These are phyloP conservation scores for Xylariaceae sp. DNA, from an alignment of 2,329 filamentous ascomycete genomes.

Conservation along the genomic window DNA sequence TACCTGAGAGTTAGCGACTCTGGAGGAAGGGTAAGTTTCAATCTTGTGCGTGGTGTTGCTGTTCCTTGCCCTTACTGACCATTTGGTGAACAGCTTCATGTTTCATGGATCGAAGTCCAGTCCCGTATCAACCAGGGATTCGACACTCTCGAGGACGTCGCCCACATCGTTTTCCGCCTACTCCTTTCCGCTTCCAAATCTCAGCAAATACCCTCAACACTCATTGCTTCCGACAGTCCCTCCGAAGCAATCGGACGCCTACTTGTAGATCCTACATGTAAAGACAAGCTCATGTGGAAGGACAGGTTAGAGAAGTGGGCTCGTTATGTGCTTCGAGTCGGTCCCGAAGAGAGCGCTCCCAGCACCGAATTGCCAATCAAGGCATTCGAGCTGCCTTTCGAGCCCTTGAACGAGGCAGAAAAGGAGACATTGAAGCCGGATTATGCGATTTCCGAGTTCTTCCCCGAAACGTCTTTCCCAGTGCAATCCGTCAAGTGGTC, in stretches of 20 bases:
- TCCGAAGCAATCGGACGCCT: constrained; percentile 27
- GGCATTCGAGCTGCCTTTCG: constrained; percentile 21
- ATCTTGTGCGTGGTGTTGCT: neutral
- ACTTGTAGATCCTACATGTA: constrained; percentile 28
- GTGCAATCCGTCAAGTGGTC: constrained; percentile 25
- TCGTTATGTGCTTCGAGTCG: constrained; percentile 28
- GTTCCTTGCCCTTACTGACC: neutral
- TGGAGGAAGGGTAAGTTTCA: constrained; percentile 23
- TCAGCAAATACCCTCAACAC: constrained; percentile 19
- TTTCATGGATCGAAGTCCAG: constrained; percentile 40
- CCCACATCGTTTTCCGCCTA: constrained; percentile 44
- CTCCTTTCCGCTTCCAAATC: constrained; percentile 35
- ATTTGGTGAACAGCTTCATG: constrained; percentile 25
- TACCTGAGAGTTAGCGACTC: constrained; percentile 20
- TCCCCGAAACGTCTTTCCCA: constrained; percentile 9
- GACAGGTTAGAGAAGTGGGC: constrained; percentile 34
- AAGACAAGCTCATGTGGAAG: constrained; percentile 35
- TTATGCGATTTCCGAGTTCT: neutral
- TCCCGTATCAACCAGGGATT: constrained; percentile 11
- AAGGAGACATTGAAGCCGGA: neutral
- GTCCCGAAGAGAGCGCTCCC: neutral
- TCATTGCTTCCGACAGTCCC: constrained; percentile 18
- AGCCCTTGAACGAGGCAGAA: constrained; percentile 10
- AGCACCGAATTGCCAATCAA: constrained; percentile 5
- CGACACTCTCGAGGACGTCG: constrained; percentile 34